Evolutionary conservation across 257 asterid species (phyloP).

Genomic region (Nicotiana sylvestris): DNA sequence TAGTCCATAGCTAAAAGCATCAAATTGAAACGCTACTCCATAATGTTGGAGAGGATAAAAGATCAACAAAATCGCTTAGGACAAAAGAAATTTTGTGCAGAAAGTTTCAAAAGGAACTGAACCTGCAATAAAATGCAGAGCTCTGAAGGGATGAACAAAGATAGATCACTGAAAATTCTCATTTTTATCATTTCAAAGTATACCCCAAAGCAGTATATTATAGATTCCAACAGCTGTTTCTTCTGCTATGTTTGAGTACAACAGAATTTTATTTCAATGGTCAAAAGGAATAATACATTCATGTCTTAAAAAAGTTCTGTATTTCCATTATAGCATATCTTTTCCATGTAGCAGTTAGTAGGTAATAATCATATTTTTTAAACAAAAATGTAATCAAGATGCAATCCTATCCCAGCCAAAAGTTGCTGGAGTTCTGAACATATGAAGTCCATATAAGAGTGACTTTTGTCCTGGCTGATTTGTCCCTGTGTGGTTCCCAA

Average conservation of each 20-base stretch:
- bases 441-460: not conserved
- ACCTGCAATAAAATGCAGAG: not conserved
- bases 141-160: not conserved
- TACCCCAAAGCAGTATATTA: not conserved
- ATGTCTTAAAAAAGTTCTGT: not conserved
- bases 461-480: not conserved
- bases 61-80: not conserved
- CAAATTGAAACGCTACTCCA: not conserved
- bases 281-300: not conserved
- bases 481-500: not conserved
- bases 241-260: not conserved
- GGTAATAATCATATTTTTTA: not conserved
- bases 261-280: not conserved
- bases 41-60: not conserved
- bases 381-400: not conserved
- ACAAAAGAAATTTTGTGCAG: not conserved
- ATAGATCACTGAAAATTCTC: not conserved
- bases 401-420: not conserved
- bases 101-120: not conserved
- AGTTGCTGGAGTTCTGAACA: not conserved
- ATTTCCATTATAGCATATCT: not conserved
- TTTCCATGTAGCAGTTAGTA: not conserved
- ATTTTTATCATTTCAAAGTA: not conserved
- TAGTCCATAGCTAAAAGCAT: not conserved
- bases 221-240: not conserved